phyloP scores from a whole-genome alignment of 352 stramenopile species.

The Phytopythium helicoides region DNA sequence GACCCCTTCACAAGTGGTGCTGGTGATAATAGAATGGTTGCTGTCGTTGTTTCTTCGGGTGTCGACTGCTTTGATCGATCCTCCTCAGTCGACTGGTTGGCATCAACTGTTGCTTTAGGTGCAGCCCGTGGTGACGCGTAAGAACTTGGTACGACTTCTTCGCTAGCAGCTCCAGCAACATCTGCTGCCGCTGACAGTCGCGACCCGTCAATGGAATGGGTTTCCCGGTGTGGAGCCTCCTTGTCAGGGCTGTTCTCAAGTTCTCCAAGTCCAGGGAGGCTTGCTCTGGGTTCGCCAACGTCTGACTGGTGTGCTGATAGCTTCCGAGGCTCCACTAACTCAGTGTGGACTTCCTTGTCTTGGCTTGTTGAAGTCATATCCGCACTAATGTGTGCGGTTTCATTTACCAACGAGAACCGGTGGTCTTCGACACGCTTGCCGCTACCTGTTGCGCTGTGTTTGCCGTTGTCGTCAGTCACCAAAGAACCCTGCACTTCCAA shows the following conservation, averaged over 20 bases:
- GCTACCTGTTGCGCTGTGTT: too few relatives aligned
- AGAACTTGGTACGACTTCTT: constrained; percentile 4
- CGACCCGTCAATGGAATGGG: background rate
- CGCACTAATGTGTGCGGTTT: background rate
- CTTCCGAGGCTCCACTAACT: background rate
- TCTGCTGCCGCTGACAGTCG: background rate
- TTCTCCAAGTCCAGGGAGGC: background rate
- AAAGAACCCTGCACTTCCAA: too few relatives aligned
- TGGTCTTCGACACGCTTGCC: background rate
- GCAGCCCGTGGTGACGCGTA: background rate
- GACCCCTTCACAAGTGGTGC: background rate
- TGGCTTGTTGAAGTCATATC: constrained; percentile 12
- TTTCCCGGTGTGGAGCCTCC: background rate
- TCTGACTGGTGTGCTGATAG: constrained; percentile 8
- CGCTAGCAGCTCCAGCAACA: constrained; percentile 5
- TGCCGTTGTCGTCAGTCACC: too few relatives aligned
- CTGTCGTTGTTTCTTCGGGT: background rate
- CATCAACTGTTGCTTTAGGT: too few relatives aligned
- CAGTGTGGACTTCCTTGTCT: constrained; percentile 20
- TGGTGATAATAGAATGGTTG: background rate
- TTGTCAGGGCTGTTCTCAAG: background rate
- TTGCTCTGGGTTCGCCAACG: constrained; percentile 20
- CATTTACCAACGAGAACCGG: background rate
- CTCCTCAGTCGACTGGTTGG: background rate
- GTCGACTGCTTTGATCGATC: background rate